Percentiles rank a stretch among this genome's conserved stretches.
Conservation (phyloP, 805 yeast species). For the Cyberlindnera mycetangii region DNA sequence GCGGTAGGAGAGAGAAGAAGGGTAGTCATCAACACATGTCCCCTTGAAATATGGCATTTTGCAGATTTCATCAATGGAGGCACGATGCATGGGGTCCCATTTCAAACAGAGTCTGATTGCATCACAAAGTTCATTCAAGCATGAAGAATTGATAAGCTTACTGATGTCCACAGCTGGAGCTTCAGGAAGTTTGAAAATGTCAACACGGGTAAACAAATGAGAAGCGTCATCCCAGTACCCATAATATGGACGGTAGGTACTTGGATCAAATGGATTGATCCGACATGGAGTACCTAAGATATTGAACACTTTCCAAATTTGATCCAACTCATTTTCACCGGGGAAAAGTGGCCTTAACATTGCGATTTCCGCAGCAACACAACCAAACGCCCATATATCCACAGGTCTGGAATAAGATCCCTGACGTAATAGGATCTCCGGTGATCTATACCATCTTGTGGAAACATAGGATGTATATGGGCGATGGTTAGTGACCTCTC, state of each 20-base stretch:
- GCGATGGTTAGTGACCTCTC: slow-evolving; percentile 49
- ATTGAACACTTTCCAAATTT: slow-evolving; percentile 63
- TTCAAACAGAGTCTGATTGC: slow-evolving; percentile 50
- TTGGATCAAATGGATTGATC: slow-evolving; percentile 20
- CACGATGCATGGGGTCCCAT: slow-evolving; percentile 79
- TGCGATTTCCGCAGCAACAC: slow-evolving; percentile 71
- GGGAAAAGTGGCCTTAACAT: slow-evolving; percentile 79
- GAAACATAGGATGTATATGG: slow-evolving; percentile 76
- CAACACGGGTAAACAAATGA: slow-evolving; percentile 35
- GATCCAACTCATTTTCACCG: slow-evolving; percentile 77
- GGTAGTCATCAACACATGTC: slow-evolving; percentile 33
- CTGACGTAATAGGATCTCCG: slow-evolving; percentile 70
- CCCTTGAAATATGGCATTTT: slow-evolving; percentile 52
- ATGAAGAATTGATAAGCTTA: slow-evolving; percentile 43
- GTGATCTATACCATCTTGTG: slow-evolving; percentile 85
- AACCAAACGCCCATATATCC: slow-evolving; percentile 87
- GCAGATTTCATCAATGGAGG: slow-evolving; percentile 47
- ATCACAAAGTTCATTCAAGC: slow-evolving; percentile 35
- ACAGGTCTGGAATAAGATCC: slow-evolving; percentile 62
- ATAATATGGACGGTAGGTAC: slow-evolving; percentile 48
- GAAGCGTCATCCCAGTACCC: slow-evolving; percentile 73
- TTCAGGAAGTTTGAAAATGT: slow-evolving; percentile 46
- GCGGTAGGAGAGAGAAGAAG: too few species aligned
- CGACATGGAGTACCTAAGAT: slow-evolving; percentile 71
- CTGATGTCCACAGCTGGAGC: slow-evolving; percentile 48